Evolutionary conservation across 371 early-diverging fungal genomes (phyloP).

Genomic region (Mortierella sp.): DNA sequence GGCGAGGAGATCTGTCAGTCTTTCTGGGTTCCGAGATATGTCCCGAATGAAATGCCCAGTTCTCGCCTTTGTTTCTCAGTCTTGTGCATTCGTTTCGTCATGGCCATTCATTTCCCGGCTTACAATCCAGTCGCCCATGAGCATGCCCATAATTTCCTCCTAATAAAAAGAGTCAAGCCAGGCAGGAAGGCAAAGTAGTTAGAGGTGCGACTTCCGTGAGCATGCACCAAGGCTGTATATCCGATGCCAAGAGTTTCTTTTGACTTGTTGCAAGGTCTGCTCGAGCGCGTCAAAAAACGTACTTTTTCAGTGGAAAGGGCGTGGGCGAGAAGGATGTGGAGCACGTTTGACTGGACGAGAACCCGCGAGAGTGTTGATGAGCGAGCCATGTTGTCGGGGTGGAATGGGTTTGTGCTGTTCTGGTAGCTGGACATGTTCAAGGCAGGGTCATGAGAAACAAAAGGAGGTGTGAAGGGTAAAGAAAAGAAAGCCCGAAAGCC

Average conservation of each 20-base stretch:
- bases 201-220: not conserved
- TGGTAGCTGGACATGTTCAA: slow-evolving; percentile 22
- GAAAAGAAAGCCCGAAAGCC: not conserved
- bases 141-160: slow-evolving; percentile 83
- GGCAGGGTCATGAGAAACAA: not conserved
- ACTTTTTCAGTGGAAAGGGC: slow-evolving; percentile 73
- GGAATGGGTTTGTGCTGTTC: slow-evolving; percentile 50
- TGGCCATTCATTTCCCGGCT: slow-evolving; percentile 4
- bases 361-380: slow-evolving; percentile 55
- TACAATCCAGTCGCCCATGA: slow-evolving; percentile 79
- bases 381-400: slow-evolving; percentile 53
- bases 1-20: not conserved
- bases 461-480: not conserved
- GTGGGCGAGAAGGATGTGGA: slow-evolving; percentile 67
- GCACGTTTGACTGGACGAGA: slow-evolving; percentile 62
- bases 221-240: not conserved
- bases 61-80: not conserved
- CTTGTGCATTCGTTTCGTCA: not conserved
- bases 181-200: not conserved
- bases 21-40: not conserved
- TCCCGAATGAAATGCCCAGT: not conserved
- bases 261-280: not conserved
- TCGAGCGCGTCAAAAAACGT: not conserved
- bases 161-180: slow-evolving; percentile 22
- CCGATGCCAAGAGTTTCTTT: not conserved